phyloP scores from a whole-genome alignment of 2,329 filamentous ascomycete species.

The Alternaria consortialis region DNA sequence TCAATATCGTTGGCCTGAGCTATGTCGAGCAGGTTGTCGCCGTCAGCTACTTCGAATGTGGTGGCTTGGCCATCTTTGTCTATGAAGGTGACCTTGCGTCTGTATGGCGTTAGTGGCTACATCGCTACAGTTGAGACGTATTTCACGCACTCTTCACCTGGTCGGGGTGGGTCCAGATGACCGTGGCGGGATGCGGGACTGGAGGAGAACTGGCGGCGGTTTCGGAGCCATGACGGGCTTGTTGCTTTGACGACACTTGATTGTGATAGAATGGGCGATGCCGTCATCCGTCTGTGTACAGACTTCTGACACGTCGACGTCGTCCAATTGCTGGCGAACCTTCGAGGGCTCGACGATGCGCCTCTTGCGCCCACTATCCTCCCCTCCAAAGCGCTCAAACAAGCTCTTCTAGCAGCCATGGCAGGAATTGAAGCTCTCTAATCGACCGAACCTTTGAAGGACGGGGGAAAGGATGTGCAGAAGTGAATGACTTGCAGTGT shows the following conservation, averaged over 20 bases:
- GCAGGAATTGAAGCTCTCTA: background rate
- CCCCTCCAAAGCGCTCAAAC: constrained; percentile 14
- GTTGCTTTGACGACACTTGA: constrained; percentile 3
- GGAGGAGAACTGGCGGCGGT: constrained; percentile 68
- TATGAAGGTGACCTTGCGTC: constrained; percentile 88
- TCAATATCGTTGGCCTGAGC: constrained; percentile 94
- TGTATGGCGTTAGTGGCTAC: constrained; percentile 49
- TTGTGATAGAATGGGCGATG: background rate
- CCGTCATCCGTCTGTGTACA: background rate
- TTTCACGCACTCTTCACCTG: constrained; percentile 83
- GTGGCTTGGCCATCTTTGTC: constrained; percentile 85
- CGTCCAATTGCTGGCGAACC: constrained; percentile 33
- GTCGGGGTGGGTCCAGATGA: constrained; percentile 82
- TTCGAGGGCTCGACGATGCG: constrained; percentile 16
- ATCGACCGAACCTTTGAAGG: background rate
- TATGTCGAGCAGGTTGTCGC: constrained; percentile 94
- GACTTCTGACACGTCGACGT: constrained; percentile 1
- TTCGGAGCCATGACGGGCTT: constrained; percentile 8
- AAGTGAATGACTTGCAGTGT: background rate
- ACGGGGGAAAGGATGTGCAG: constrained; percentile 8
- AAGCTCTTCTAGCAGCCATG: constrained; percentile 28
- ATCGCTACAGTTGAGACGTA: background rate
- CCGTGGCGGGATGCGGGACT: constrained; percentile 72
- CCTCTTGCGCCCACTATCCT: constrained; percentile 17
- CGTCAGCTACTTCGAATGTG: constrained; percentile 81